Evolutionary conservation across 805 yeast species (phyloP), one percentile per base, ranked within the genome.

Genomic region (Candida loeiensis): DNA sequence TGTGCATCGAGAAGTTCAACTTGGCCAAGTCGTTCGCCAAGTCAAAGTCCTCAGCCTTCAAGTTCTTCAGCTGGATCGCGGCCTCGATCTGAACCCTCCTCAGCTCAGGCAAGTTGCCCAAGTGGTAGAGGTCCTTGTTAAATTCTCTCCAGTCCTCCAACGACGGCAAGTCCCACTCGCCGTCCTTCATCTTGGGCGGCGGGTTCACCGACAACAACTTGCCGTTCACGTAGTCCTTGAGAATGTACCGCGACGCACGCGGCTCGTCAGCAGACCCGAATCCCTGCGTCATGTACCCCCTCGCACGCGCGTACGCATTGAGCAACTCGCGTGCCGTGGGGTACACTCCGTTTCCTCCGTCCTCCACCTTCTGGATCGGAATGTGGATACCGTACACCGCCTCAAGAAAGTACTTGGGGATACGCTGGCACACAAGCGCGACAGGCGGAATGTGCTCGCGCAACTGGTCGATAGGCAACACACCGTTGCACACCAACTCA

Each of bases 261-360:
- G 95, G 80, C 60, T 89, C 95, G 69, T 93, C 99, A 2, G 99
- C 98, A 50, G 88, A 79, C 56, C 98, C 98, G 57, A 86, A 90
- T 56, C 95, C 95, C 61, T 95, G 97, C 0, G 96, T 85, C 95
- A 88, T 90, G 60, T 79, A 93, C 53, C 99, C 99, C 65, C 99
- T 79, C 3, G 97, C 93, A 66, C 95, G 77, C 5, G 97, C 98
- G 58, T 93, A 93, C 0, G 98, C 95, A 35, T 79, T 85, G 43
- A 93, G 73, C 28, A 93, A 62, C 61, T 93, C 98, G 56, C 85
- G 82, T 0, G 97, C 85, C 3, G 95, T 86, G 24, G 97, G 96
- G 25, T 76, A 67, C 30, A 50, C 48, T 16, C 96, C 96, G 29
- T 79, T 72, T 43, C 96, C 97, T 49, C 96, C 96, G 59, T 90